A percentile compares a stretch with the other conserved stretches of the same genome.
Evolutionary conservation across 108 stramenopile species (phyloP).

Genomic region (Conticribra weissflogii): DNA sequence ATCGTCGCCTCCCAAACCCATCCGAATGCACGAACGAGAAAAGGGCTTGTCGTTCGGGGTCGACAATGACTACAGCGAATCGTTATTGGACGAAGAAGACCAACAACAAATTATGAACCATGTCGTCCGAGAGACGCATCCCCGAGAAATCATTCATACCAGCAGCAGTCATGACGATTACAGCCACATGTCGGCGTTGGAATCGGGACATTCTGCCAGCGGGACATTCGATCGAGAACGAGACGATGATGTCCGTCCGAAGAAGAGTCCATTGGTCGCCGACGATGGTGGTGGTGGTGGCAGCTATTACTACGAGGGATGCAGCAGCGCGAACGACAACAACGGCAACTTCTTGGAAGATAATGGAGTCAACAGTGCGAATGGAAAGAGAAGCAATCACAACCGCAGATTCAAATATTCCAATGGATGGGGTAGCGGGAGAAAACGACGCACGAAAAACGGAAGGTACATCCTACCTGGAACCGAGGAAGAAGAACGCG

Average conservation of each 20-base stretch:
- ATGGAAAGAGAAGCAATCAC: background rate
- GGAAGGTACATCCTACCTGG: background rate
- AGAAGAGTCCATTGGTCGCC: no score
- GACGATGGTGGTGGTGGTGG: background rate
- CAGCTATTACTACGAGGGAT: background rate
- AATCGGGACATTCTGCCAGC: background rate
- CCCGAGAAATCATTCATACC: background rate
- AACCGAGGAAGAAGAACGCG: conserved; percentile 14
- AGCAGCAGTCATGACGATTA: conserved; percentile 3
- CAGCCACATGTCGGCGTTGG: background rate
- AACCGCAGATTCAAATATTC: background rate
- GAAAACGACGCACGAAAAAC: background rate
- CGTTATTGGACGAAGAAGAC: background rate
- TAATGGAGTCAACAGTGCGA: background rate
- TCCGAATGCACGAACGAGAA: background rate
- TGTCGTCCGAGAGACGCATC: no score
- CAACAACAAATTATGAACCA: no score
- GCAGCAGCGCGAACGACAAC: background rate
- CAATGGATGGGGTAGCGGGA: background rate
- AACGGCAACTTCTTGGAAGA: background rate
- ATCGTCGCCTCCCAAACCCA: background rate
- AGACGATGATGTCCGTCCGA: background rate
- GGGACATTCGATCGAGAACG: background rate
- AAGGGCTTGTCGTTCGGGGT: background rate
- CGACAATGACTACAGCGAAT: background rate